Conservation (phyloP, 345 rosid genomes). For the Corymbia maculata region DNA sequence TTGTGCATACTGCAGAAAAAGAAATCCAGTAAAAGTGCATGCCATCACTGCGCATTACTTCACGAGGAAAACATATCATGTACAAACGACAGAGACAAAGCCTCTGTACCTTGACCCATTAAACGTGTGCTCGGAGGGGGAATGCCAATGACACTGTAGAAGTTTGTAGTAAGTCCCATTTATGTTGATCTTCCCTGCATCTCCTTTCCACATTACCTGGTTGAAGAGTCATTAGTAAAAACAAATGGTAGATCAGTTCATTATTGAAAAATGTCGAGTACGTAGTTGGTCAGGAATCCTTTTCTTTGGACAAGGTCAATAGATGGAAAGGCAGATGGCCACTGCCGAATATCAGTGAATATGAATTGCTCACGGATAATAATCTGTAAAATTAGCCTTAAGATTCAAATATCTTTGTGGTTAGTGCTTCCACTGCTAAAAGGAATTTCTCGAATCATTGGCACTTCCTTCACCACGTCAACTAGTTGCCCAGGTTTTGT, state of each 20-base stretch:
- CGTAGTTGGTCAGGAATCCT: too few relatives aligned
- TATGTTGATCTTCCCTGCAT: slow-evolving; percentile 51
- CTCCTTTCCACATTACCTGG: slow-evolving; percentile 57
- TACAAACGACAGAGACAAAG: background rate
- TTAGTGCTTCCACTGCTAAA: too few relatives aligned
- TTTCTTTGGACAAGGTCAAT: background rate
- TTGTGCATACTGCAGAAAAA: background rate
- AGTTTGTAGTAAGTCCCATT: slow-evolving; percentile 32
- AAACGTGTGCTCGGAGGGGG: slow-evolving; percentile 56
- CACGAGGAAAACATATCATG: background rate
- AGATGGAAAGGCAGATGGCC: background rate
- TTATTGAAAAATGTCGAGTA: background rate
- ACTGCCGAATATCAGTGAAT: background rate
- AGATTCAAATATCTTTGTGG: too few relatives aligned
- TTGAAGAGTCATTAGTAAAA: background rate
- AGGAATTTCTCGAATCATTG: background rate
- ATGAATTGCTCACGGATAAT: background rate
- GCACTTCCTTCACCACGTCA: background rate
- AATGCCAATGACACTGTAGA: slow-evolving; percentile 58
- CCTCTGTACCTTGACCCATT: slow-evolving; percentile 35
- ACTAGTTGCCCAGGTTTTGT: background rate
- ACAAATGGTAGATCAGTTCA: background rate
- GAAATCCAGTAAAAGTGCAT: background rate
- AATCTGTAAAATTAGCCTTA: too few relatives aligned
- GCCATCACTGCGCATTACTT: background rate